Conservation (phyloP, 768 basidiomycete species). For the Suillus luteus region DNA sequence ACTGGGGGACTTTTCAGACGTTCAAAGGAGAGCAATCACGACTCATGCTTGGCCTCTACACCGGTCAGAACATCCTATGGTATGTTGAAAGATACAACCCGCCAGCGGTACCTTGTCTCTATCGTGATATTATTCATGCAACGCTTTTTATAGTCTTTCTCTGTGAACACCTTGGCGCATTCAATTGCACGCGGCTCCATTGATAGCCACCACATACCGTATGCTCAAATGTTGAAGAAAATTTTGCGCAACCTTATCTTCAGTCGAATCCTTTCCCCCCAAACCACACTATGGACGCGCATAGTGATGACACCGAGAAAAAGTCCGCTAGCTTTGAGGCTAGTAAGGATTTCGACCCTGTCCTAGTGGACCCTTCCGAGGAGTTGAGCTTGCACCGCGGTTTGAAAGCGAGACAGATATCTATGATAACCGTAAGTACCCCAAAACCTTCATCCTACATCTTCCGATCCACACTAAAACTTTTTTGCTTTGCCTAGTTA, state of each 20-base stretch:
- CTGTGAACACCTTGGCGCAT: conserved; percentile 3
- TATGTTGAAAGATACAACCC: neutral
- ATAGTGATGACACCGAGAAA: conserved; percentile 1
- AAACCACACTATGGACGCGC: neutral
- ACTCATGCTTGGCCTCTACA: neutral
- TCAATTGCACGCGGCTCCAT: neutral
- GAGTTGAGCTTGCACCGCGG: conserved; percentile 47
- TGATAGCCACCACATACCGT: neutral
- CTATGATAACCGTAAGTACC: conserved; percentile 51
- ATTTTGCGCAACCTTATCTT: neutral
- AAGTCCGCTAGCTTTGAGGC: too few relatives aligned
- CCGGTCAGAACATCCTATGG: neutral
- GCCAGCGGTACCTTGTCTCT: neutral
- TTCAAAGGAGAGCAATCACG: neutral
- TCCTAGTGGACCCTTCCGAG: conserved; percentile 37
- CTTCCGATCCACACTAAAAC: neutral
- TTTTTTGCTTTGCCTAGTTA: conserved; percentile 28
- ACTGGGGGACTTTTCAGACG: neutral
- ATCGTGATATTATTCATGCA: neutral
- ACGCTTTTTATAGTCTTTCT: neutral
- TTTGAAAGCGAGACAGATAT: conserved; percentile 53
- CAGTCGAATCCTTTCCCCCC: neutral
- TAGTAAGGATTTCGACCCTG: conserved; percentile 7
- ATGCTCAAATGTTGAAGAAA: neutral
- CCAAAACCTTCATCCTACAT: neutral